These are phyloP conservation scores for Zoysia japonica DNA, from an alignment of 176 grass and related monocot species.

Conservation along the genomic window DNA sequence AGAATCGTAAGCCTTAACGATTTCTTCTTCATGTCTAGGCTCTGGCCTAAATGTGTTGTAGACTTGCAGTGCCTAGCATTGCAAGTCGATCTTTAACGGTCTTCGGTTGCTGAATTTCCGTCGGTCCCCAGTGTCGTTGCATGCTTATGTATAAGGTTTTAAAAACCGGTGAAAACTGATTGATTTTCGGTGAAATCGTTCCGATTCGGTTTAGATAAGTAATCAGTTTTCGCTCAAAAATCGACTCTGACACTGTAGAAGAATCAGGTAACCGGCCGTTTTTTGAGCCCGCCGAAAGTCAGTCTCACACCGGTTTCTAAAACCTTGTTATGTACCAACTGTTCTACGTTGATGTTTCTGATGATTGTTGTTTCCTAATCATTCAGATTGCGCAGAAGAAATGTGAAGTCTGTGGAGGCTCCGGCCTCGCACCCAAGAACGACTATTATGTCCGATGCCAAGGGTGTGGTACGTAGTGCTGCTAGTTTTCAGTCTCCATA, in stretches of 20 bases:
- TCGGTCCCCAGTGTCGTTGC: background rate
- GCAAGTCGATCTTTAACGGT: background rate
- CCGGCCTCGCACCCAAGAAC: constrained; percentile 65
- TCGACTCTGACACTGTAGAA: no score
- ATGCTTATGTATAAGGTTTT: no score
- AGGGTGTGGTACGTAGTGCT: constrained; percentile 63
- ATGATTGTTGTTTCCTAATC: background rate
- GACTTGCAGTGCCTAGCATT: background rate
- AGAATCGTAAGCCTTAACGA: constrained; percentile 65
- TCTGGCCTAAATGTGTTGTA: background rate
- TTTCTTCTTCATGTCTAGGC: background rate
- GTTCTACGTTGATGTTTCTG: background rate
- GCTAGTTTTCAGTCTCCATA: background rate
- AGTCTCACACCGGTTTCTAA: no score
- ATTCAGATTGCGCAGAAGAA: constrained; percentile 69
- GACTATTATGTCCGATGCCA: constrained; percentile 69
- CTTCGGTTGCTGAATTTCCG: background rate
- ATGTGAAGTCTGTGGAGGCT: constrained; percentile 78
- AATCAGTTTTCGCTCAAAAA: no score
- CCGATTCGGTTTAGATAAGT: no score
- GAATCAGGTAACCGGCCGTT: no score
- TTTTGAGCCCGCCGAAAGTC: no score
- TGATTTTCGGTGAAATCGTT: no score
- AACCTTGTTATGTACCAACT: background rate
- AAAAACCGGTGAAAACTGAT: no score